Evolutionary conservation across 331 rosid species (phyloP).

Genomic region (Pyracantha coccinea): DNA sequence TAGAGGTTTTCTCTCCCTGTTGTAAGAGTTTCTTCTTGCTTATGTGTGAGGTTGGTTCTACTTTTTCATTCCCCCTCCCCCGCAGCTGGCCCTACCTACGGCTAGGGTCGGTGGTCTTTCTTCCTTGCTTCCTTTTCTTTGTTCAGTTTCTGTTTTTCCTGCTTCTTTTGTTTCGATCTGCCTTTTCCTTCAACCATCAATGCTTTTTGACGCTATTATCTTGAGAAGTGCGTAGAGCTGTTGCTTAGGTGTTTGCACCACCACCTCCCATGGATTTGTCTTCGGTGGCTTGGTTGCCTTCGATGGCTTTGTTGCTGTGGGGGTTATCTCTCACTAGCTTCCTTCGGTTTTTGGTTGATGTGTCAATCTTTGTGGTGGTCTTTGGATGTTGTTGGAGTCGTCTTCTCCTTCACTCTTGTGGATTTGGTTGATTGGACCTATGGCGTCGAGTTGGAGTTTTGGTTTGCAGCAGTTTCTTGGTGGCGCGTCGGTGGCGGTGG

Average conservation of each 20-base stretch:
- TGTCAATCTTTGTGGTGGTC: background rate
- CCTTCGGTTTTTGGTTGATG: background rate
- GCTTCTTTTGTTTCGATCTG: too few relatives aligned
- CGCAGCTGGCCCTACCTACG: too few relatives aligned
- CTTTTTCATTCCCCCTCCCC: too few relatives aligned
- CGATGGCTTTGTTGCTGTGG: background rate
- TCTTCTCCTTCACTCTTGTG: background rate
- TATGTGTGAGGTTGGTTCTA: too few relatives aligned
- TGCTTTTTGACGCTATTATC: background rate
- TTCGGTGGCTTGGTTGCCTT: background rate
- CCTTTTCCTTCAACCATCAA: background rate
- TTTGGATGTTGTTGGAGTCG: background rate
- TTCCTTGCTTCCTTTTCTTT: too few relatives aligned
- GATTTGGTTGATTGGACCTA: background rate
- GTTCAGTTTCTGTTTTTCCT: too few relatives aligned
- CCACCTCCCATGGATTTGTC: background rate
- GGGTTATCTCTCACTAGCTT: background rate
- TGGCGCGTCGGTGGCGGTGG: rapidly evolving
- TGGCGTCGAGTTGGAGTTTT: background rate
- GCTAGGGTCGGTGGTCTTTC: too few relatives aligned
- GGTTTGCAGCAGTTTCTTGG: too few relatives aligned
- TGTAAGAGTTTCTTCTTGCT: too few relatives aligned
- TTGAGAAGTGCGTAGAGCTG: background rate
- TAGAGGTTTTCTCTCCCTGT: too few relatives aligned
- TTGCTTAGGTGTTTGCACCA: too few relatives aligned